Percentiles rank a stretch among this genome's conserved stretches.
These are phyloP conservation scores for Lepiota brunneoincarnata DNA, from an alignment of 768 basidiomycete species.

Conservation along the genomic window DNA sequence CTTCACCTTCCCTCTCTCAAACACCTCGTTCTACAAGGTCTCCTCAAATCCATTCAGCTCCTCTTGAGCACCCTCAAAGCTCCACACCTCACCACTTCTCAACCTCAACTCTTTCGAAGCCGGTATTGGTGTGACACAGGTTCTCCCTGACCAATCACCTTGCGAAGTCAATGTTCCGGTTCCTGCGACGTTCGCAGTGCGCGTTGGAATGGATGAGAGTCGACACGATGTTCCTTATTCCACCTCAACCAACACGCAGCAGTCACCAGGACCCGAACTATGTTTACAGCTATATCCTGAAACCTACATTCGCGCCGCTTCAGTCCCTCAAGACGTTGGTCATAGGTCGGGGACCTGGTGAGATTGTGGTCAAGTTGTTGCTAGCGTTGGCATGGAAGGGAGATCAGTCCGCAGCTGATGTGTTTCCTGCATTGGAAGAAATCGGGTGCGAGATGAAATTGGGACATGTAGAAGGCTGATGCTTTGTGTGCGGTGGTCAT, in stretches of 20 bases:
- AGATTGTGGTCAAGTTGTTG: slow-evolving; percentile 10
- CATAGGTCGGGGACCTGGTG: slow-evolving; percentile 10
- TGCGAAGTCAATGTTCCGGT: slow-evolving; percentile 11
- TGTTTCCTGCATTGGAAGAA: slow-evolving; percentile 3
- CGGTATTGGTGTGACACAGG: slow-evolving; percentile 8
- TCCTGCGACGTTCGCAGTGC: slow-evolving; percentile 11
- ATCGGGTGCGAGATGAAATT: slow-evolving; percentile 12
- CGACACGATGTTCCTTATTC: slow-evolving; percentile 11
- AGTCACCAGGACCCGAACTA: not conserved
- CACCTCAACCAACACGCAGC: slow-evolving; percentile 2
- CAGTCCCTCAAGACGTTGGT: slow-evolving; percentile 8
- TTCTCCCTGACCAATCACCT: slow-evolving; percentile 7
- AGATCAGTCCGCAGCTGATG: slow-evolving; percentile 1
- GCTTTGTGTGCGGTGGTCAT: slow-evolving; percentile 9
- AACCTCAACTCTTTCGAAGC: slow-evolving; percentile 10
- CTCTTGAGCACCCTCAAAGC: slow-evolving; percentile 6
- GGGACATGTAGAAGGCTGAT: slow-evolving; percentile 1
- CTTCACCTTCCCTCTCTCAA: slow-evolving; percentile 9
- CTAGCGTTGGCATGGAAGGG: slow-evolving; percentile 10
- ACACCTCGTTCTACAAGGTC: slow-evolving; percentile 9
- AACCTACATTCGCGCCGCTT: slow-evolving; percentile 7
- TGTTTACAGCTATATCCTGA: slow-evolving; percentile 10
- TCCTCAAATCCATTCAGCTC: slow-evolving; percentile 9
- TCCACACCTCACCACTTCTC: not conserved
- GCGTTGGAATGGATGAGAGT: slow-evolving; percentile 2